Conservation (phyloP, 176 grass and related monocot species). For the Cenchrus purpureus region DNA sequence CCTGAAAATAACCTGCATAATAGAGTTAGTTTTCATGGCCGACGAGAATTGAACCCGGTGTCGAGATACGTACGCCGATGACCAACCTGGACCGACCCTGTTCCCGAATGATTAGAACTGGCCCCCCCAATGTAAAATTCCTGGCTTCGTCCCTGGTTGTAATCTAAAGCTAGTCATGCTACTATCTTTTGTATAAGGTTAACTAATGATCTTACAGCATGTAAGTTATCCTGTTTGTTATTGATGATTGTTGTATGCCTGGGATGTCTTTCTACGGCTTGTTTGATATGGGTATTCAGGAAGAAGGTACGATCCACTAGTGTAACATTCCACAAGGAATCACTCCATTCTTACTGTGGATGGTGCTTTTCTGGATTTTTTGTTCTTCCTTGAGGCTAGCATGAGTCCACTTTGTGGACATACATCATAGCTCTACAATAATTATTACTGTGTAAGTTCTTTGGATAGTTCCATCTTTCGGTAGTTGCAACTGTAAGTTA, state of each 20-base stretch:
- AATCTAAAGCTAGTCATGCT: background rate
- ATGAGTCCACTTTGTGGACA: too few species aligned
- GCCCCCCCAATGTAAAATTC: too few species aligned
- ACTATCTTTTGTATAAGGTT: background rate
- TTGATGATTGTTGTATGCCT: conserved; percentile 17
- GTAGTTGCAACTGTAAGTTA: too few species aligned
- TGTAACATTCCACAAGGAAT: background rate
- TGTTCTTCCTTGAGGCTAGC: background rate
- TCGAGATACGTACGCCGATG: too few species aligned
- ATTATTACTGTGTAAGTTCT: too few species aligned
- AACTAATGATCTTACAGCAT: background rate
- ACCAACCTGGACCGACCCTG: too few species aligned
- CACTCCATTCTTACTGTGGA: background rate
- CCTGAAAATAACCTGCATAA: too few species aligned
- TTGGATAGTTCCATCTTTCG: too few species aligned
- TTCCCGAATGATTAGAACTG: too few species aligned
- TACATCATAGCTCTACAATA: too few species aligned
- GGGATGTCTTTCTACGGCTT: conserved; percentile 1
- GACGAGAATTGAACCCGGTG: too few species aligned
- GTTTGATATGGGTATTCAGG: background rate
- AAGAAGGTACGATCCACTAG: background rate
- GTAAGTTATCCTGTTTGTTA: background rate
- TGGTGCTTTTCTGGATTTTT: background rate
- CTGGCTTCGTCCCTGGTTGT: background rate
- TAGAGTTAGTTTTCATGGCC: too few species aligned